A percentile compares a stretch with the other conserved stretches of the same genome.
Conservation (phyloP, 2,329 filamentous ascomycete species). For the Aspergillus japonicus region DNA sequence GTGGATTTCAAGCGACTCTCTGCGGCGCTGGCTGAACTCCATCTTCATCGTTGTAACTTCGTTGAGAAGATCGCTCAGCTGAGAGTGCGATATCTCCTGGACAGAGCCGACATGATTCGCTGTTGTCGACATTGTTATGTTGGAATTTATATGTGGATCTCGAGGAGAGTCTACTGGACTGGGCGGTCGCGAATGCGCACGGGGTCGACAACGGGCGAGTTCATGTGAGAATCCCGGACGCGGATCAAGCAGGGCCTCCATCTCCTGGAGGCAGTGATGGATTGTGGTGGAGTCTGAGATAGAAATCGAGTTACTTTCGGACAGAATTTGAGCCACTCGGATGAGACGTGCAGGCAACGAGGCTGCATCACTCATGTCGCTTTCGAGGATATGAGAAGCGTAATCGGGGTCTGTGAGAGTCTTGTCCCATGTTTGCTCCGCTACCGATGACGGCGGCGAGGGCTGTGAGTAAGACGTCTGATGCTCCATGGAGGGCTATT, state of each 20-base stretch:
- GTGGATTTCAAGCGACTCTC: slow-evolving; percentile 57
- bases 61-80: slow-evolving; percentile 24
- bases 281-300: slow-evolving; percentile 31
- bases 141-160: neutral
- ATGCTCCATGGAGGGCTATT: slow-evolving; percentile 10
- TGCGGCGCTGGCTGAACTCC: slow-evolving; percentile 28
- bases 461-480: slow-evolving; percentile 6
- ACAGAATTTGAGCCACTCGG: slow-evolving; percentile 33
- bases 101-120: neutral
- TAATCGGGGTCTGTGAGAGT: slow-evolving; percentile 8
- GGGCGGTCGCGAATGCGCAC: slow-evolving; percentile 5
- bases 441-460: slow-evolving; percentile 25
- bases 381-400: slow-evolving; percentile 4
- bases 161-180: neutral
- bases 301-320: slow-evolving; percentile 25
- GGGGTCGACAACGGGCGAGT: slow-evolving; percentile 19
- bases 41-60: slow-evolving; percentile 27
- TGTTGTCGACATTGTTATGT: neutral
- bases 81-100: slow-evolving; percentile 13
- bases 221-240: slow-evolving; percentile 21
- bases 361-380: slow-evolving; percentile 1
- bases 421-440: slow-evolving; percentile 25
- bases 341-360: slow-evolving; percentile 28
- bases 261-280: slow-evolving; percentile 38
- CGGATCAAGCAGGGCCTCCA: slow-evolving; percentile 35